phyloP scores from a whole-genome alignment of 805 yeast genomes.

The Teunomyces stri region DNA sequence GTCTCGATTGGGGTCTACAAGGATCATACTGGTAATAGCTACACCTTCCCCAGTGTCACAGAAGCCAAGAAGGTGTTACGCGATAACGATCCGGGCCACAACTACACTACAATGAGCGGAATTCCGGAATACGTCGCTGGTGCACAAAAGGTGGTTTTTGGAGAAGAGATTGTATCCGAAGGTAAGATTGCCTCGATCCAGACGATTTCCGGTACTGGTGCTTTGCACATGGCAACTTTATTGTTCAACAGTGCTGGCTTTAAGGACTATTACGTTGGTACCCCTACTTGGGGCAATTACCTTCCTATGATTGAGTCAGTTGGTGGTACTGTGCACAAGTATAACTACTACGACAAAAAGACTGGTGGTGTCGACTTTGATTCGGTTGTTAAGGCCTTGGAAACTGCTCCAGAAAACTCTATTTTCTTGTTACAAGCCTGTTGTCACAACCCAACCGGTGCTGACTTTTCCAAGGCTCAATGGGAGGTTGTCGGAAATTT shows the following conservation, averaged over 20 bases:
- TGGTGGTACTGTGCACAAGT: constrained; percentile 26
- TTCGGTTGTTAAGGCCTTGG: constrained; percentile 22
- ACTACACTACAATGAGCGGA: constrained; percentile 43
- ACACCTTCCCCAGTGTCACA: constrained; percentile 37
- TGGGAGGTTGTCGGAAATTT: constrained; percentile 32
- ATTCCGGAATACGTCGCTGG: constrained; percentile 34
- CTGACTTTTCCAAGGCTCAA: constrained; percentile 35
- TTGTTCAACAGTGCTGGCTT: constrained; percentile 26
- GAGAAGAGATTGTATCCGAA: constrained; percentile 20
- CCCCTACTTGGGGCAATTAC: constrained; percentile 43
- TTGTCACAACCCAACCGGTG: constrained; percentile 47
- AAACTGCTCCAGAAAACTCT: constrained; percentile 28
- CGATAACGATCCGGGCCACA: constrained; percentile 42
- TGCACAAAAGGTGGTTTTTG: constrained; percentile 38
- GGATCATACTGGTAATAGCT: constrained; percentile 35
- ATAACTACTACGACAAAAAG: constrained; percentile 29
- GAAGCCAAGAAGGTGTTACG: constrained; percentile 33
- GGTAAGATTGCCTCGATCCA: constrained; percentile 35
- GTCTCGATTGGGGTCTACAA: constrained; percentile 48
- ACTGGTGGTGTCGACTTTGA: constrained; percentile 31
- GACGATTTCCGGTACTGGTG: constrained; percentile 43
- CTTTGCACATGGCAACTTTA: constrained; percentile 36
- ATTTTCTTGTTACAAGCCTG: constrained; percentile 41
- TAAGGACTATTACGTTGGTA: constrained; percentile 31
- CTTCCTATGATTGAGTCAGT: constrained; percentile 30